Evolutionary conservation across 805 yeast genomes (phyloP), one percentile per base, ranked within the genome.

Genomic region (Ogataea kodamae): DNA sequence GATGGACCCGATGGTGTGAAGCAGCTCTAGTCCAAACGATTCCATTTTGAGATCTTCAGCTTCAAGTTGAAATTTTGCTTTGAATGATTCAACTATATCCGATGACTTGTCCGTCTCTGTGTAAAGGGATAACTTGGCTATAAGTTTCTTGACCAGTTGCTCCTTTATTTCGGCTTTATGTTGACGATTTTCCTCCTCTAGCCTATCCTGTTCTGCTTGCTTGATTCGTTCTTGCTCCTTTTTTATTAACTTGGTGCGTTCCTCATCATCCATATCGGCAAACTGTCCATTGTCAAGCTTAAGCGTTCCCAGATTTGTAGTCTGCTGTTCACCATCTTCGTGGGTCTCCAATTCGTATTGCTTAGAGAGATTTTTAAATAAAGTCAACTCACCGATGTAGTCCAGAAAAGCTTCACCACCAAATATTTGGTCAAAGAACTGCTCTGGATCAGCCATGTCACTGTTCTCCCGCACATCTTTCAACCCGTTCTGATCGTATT

Each of bases 21-120:
- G 65, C 31, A 92, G 68, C 61, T 90, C 95, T 31, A 90, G 62
- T 9, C 99, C 99, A 64, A 92, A 92, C 34, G 96, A 85, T 67
- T 92, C 98, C 72, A 87, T 76, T 59, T 92, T 92, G 54, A 92
- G 66, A 42, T 83, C 83, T 46, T 83, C 89, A 26, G 83, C 74
- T 52, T 84, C 92, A 35, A 65, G 64, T 23, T 63, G 59, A 18
- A 84, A 63, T 45, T 76, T 76, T 9, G 50, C 49, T n/a, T 57
- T 61, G 51, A 74, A 82, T 0, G 81, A 70, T 5, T 59, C 56
- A 33, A 81, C 67, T 23, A 88, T 78, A 19, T 77, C 85, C 0
- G 63, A 65, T 33, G 76, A 78, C 48, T 73, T 72, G 18, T 68
- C 71, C n/a, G 88, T 76, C 49, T 80, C 84, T 1, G 67, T 62